These are phyloP conservation scores for Boletus sp. DNA, from an alignment of 1,284 basidiomycete genomes.

Conservation along the genomic window DNA sequence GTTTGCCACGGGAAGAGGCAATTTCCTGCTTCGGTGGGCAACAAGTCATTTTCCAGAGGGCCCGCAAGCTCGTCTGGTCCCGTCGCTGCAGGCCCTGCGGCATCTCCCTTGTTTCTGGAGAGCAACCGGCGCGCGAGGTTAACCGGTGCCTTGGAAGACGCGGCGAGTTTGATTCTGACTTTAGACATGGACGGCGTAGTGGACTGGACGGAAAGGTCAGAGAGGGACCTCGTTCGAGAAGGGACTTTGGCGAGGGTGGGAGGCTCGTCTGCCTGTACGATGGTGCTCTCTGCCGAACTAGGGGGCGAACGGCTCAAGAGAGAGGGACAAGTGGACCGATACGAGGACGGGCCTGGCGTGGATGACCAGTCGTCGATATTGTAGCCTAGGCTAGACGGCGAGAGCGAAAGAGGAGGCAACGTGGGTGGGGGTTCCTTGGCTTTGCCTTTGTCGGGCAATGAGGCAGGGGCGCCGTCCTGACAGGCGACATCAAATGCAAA, in stretches of 20 bases:
- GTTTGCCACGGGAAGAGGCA: conserved; percentile 45
- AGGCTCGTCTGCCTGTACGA: conserved; percentile 12
- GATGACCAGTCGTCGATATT: conserved; percentile 43
- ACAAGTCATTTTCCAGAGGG: conserved; percentile 10
- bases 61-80: conserved; percentile 4
- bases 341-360: conserved; percentile 55
- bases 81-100: conserved; percentile 7
- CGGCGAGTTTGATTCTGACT: conserved; percentile 44
- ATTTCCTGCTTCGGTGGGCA: conserved; percentile 31
- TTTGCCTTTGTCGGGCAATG: conserved; percentile 49
- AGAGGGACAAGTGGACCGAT: conserved; percentile 37
- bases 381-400: conserved; percentile 48
- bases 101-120: conserved; percentile 40
- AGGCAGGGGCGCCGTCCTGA: conserved; percentile 18
- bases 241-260: conserved; percentile 28
- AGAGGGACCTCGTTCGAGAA: conserved; percentile 53
- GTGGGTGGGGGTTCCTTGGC: conserved; percentile 54
- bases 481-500: conserved; percentile 14
- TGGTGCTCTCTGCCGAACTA: conserved; percentile 13
- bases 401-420: conserved; percentile 61
- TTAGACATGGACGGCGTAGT: conserved; percentile 44
- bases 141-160: conserved; percentile 39
- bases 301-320: conserved; percentile 19
- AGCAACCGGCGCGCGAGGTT: conserved; percentile 55
- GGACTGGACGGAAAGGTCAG: conserved; percentile 48